phyloP scores from a whole-genome alignment of 768 basidiomycete species.

The Tulasnella sp. region DNA sequence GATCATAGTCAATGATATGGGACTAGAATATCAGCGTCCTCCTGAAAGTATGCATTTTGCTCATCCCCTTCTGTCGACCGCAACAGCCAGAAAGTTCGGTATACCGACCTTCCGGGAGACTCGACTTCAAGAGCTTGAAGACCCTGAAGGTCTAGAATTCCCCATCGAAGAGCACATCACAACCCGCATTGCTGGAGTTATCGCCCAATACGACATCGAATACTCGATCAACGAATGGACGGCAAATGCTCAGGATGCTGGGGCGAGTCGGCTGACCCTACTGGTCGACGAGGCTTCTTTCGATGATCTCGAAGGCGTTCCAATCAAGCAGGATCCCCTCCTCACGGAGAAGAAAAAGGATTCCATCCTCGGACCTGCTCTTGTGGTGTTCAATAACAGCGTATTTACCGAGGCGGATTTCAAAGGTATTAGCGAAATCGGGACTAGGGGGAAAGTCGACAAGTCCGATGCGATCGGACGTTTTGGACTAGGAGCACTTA shows the following conservation, averaged over 20 bases:
- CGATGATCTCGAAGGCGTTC: constrained; percentile 29
- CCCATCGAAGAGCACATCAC: constrained; percentile 41
- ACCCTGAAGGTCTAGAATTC: constrained; percentile 29
- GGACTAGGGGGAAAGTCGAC: constrained; percentile 39
- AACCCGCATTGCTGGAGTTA: constrained; percentile 38
- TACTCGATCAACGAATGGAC: constrained; percentile 45
- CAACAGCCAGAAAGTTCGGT: constrained; percentile 19
- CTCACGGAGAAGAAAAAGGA: too few relatives aligned
- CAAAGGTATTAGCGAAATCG: constrained; percentile 39
- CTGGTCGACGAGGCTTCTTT: constrained; percentile 32
- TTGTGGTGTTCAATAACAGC: too few relatives aligned
- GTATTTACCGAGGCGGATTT: constrained; percentile 40
- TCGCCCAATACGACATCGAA: constrained; percentile 35
- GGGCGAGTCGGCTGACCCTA: constrained; percentile 38
- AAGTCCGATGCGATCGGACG: background rate
- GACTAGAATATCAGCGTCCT: background rate
- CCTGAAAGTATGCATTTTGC: constrained; percentile 1
- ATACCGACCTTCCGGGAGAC: constrained; percentile 23
- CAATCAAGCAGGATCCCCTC: constrained; percentile 38
- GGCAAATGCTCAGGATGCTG: constrained; percentile 48
- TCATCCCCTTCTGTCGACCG: background rate
- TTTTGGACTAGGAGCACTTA: constrained; percentile 35
- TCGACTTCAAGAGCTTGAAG: constrained; percentile 17
- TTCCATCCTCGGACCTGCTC: constrained; percentile 41
- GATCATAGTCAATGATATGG: background rate